A percentile compares a stretch with the other conserved stretches of the same genome.
These are phyloP conservation scores for Psilocybe azurescens DNA, from an alignment of 768 basidiomycete genomes.

Conservation along the genomic window DNA sequence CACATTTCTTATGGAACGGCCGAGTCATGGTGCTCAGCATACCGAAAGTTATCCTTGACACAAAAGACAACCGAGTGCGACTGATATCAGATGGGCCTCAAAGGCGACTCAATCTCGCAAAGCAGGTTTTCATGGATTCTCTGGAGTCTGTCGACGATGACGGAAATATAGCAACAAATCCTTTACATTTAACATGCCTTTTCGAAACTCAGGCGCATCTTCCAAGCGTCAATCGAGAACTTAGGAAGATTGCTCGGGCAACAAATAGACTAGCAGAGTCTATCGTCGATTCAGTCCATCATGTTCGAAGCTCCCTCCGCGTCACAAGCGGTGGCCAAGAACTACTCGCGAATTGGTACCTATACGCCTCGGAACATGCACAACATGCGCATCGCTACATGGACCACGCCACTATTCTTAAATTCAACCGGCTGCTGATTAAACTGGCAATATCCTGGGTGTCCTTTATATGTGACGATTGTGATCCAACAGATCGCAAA, in stretches of 20 bases:
- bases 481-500: conserved; percentile 92
- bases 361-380: conserved; percentile 96
- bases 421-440: conserved; percentile 85
- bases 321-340: conserved; percentile 76
- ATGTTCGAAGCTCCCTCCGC: conserved; percentile 74
- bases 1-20: conserved; percentile 92
- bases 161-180: conserved; percentile 50
- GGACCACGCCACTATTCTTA: conserved; percentile 70
- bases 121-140: conserved; percentile 73
- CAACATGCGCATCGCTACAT: conserved; percentile 89
- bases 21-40: conserved; percentile 80
- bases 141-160: conserved; percentile 71
- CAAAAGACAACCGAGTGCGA: conserved; percentile 89
- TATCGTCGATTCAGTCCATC: conserved; percentile 90
- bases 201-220: conserved; percentile 90
- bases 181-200: conserved; percentile 54
- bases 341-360: conserved; percentile 90
- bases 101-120: conserved; percentile 74
- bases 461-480: conserved; percentile 97
- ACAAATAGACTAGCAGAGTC: conserved; percentile 91
- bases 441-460: conserved; percentile 97
- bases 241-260: conserved; percentile 89
- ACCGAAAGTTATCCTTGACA: conserved; percentile 78
- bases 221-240: conserved; percentile 85
- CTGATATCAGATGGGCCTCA: conserved; percentile 91